Percentiles rank a stretch among this genome's conserved stretches.
These are phyloP conservation scores for Pyrenula massariospora DNA, from an alignment of 495 filamentous ascomycete genomes.

Conservation along the genomic window DNA sequence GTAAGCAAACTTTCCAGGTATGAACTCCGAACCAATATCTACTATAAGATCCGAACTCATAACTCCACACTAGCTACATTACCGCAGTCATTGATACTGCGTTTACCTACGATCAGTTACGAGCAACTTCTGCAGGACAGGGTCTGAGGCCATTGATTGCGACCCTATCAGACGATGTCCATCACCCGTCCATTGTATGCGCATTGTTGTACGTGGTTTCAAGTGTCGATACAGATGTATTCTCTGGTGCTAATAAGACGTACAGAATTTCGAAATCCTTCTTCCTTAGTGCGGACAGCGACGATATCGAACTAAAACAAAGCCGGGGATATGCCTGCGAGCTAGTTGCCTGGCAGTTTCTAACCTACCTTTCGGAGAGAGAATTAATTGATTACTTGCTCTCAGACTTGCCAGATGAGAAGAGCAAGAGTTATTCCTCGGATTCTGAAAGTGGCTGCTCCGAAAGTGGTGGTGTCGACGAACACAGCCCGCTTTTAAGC, in stretches of 20 bases:
- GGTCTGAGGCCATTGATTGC: constrained; percentile 53
- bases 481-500: not conserved
- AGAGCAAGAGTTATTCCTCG: constrained; percentile 7
- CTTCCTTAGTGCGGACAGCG: constrained; percentile 43
- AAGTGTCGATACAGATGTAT: not conserved
- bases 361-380: constrained; percentile 63
- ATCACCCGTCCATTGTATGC: constrained; percentile 64
- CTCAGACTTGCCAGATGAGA: constrained; percentile 53
- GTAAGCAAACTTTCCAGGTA: constrained; percentile 59
- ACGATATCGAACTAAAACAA: constrained; percentile 62
- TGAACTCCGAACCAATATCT: constrained; percentile 6
- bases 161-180: constrained; percentile 49
- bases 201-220: constrained; percentile 57
- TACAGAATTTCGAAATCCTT: constrained; percentile 71
- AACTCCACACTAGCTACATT: constrained; percentile 42
- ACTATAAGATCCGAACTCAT: constrained; percentile 6
- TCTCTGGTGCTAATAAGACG: not conserved
- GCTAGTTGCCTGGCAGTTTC: constrained; percentile 82
- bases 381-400: constrained; percentile 77
- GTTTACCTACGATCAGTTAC: constrained; percentile 69
- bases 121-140: constrained; percentile 52
- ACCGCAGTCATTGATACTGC: constrained; percentile 51
- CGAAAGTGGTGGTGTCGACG: not conserved
- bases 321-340: constrained; percentile 79
- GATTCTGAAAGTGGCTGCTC: constrained; percentile 17